A percentile compares a stretch with the other conserved stretches of the same genome.
Conservation (phyloP, 2,329 filamentous ascomycete species). For the Neofusicoccum cordaticola region DNA sequence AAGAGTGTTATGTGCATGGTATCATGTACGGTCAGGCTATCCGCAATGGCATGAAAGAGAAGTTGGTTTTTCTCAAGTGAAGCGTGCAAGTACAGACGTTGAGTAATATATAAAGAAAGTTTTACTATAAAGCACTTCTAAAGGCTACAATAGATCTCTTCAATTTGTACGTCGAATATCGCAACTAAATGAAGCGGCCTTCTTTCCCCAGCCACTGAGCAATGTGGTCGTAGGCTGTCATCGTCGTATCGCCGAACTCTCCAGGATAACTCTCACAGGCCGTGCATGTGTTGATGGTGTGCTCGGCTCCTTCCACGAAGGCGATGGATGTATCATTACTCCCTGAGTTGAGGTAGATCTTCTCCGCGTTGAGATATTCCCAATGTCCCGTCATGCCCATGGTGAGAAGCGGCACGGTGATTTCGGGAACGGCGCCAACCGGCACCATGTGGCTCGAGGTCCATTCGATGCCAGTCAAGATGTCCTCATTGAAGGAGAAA, state of each 20-base stretch:
- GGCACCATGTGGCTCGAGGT: conserved; percentile 22
- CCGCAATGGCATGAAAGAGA: too few relatives aligned
- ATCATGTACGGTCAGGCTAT: too few relatives aligned
- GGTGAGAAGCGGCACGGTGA: conserved; percentile 20
- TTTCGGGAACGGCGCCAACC: conserved; percentile 16
- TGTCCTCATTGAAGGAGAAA: neutral
- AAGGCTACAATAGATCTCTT: too few relatives aligned
- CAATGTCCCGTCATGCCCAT: conserved; percentile 24
- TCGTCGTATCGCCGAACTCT: conserved; percentile 22
- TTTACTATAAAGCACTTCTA: too few relatives aligned
- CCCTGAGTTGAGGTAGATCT: conserved; percentile 20
- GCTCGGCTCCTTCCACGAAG: conserved; percentile 24
- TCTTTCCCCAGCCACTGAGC: conserved; percentile 20
- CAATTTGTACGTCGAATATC: too few relatives aligned
- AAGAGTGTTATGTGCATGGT: too few relatives aligned
- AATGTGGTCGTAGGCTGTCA: conserved; percentile 22
- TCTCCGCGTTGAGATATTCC: conserved; percentile 24
- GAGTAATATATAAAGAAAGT: too few relatives aligned
- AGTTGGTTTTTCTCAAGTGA: too few relatives aligned
- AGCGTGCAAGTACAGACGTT: too few relatives aligned
- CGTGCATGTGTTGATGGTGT: conserved; percentile 23
- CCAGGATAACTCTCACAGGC: conserved; percentile 24
- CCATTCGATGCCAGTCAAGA: conserved; percentile 20
- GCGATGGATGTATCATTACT: conserved; percentile 22
- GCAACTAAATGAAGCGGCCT: too few relatives aligned